Evolutionary conservation across 2,329 filamentous ascomycete genomes (phyloP).

Genomic region (Aspergillus calidoustus): DNA sequence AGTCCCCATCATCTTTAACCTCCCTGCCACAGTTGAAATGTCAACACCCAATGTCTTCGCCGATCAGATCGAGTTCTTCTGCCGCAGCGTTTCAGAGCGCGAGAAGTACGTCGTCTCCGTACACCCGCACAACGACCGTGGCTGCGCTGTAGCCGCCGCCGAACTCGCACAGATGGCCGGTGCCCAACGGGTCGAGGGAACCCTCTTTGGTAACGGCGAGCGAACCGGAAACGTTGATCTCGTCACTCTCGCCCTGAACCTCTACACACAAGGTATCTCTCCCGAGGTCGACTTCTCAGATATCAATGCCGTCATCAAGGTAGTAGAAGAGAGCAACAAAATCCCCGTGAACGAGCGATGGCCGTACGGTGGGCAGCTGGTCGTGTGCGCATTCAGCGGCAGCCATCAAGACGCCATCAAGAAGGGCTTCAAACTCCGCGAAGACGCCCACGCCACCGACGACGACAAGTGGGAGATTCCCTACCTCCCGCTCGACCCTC

Average conservation of each 20-base stretch:
- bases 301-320: slow-evolving; percentile 80
- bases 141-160: slow-evolving; percentile 85
- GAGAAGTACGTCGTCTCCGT: slow-evolving; percentile 88
- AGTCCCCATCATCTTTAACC: slow-evolving; percentile 91
- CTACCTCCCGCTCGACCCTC: slow-evolving; percentile 89
- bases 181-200: slow-evolving; percentile 91
- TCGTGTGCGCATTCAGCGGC: slow-evolving; percentile 90
- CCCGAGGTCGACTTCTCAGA: slow-evolving; percentile 91
- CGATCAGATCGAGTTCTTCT: slow-evolving; percentile 96
- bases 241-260: slow-evolving; percentile 87
- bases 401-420: slow-evolving; percentile 97
- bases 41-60: slow-evolving; percentile 93
- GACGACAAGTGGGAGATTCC: slow-evolving; percentile 82
- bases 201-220: slow-evolving; percentile 93
- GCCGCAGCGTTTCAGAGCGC: slow-evolving; percentile 78
- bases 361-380: slow-evolving; percentile 87
- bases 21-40: slow-evolving; percentile 95
- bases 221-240: slow-evolving; percentile 94
- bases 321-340: slow-evolving; percentile 91
- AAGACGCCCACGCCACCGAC: slow-evolving; percentile 61
- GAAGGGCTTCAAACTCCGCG: slow-evolving; percentile 74
- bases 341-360: slow-evolving; percentile 89
- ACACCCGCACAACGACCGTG: slow-evolving; percentile 93
- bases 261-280: slow-evolving; percentile 90
- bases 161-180: slow-evolving; percentile 97